Base-by-base conservation (phyloP, 352 stramenopile genomes). In the Thalassiosira ordinaria region DNA sequence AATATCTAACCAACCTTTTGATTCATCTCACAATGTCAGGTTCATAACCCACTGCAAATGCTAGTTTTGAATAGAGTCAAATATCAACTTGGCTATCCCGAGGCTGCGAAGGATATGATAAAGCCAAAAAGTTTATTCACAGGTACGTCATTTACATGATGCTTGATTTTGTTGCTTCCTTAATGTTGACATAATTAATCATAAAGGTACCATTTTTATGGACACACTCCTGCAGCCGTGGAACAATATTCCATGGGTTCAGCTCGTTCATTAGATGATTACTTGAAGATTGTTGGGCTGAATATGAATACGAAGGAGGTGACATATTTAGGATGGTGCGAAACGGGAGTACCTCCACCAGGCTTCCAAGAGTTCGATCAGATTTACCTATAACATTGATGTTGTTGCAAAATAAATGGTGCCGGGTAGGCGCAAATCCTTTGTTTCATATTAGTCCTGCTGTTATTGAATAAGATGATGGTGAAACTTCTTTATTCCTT, bases 31-130 rank as follows among this genome's bases (percentile, higher is more conserved):
- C n/a, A n/a, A 39, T 71, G 24, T 8, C 29, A 78, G 22, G 89
- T 95, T 20, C 91, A 96, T 57, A 96, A 96, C 61, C 84, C 91
- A 24, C 68, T 96, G 9, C 88, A 96, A 78, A 73, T 83, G 22
- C 82, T 94, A 53, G 78, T 96, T n/a, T 84, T 97, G 29, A 79
- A 94, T 64, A 82, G 93, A 61, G 78, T 97, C 9, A 96, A 96
- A 66, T 87, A 92, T 57, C 89, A 95, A 68, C 67, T 96, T 16
- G 92, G 91, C 27, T 97, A 97, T 85, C 92, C 92, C 14, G 93
- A 96, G 78, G 75, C 80, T 44, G 75, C 87, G 13, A 91, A 74
- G 59, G 89, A 92, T 71, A 89, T 92, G 79, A 27, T 92, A 7
- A 80, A 80, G 52, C 66, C 85, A 11, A 90, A 91, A 56, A 87